Conservation (phyloP, 148 eudicot species). For the Rheum nobile region DNA sequence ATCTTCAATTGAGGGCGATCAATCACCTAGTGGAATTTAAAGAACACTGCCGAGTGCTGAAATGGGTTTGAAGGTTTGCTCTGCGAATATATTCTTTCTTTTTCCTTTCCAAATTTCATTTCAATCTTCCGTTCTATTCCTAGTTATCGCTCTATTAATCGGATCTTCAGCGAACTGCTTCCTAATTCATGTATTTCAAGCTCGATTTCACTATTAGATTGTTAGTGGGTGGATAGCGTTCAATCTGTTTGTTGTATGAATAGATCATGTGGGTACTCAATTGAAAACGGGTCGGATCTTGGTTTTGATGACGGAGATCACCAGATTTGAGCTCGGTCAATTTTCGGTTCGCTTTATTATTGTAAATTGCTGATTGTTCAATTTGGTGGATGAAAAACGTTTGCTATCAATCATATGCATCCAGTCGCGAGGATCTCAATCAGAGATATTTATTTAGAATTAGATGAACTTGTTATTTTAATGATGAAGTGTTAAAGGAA, state of each 20-base stretch:
- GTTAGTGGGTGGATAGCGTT: background rate
- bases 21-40: background rate
- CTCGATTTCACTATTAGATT: background rate
- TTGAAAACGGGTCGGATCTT: background rate
- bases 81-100: background rate
- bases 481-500: background rate
- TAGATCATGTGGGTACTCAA: background rate
- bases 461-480: background rate
- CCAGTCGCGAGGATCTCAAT: background rate
- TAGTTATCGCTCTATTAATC: background rate
- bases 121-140: background rate
- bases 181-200: background rate
- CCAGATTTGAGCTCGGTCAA: background rate
- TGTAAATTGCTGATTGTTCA: background rate
- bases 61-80: constrained; percentile 5
- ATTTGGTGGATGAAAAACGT: background rate
- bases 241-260: background rate
- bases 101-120: background rate
- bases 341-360: background rate
- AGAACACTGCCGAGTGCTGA: background rate
- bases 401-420: too few species aligned
- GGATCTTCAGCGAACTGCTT: background rate
- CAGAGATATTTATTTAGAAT: background rate
- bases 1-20: background rate
- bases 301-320: background rate